Evolutionary conservation across 257 asterid genomes (phyloP), one percentile per base, ranked within the genome.

Genomic region (Nicotiana otophora): DNA sequence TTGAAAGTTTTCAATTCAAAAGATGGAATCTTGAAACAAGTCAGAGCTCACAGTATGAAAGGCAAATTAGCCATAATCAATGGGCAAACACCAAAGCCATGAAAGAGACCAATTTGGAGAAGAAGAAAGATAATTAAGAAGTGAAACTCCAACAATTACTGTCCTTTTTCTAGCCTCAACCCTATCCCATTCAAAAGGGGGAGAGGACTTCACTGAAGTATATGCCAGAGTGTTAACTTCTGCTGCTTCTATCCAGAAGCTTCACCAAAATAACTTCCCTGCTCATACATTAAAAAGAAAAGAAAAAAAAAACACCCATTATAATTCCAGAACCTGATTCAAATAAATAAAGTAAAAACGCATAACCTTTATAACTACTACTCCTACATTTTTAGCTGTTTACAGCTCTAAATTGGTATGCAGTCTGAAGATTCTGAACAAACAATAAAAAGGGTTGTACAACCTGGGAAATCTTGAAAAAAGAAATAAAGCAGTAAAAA

Each of bases 141-240:
- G 53, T 54, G 88, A 87, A 84, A 53, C 81, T 80, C 82, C 87
- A 81, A 84, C 39, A 70, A 84, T 23, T 23, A 23, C 78, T 82
- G 81, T 60, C 70, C 84, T 82, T 28, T 81, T 83, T 33, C 74
- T 64, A 53, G 86, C 63, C 70, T 80, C 83, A 74, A 84, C 83
- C 86, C 75, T 86, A 86, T 36, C 88, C 91, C 93, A 88, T 83
- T 65, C 82, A 86, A 85, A 88, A 67, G 81, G 81, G 75, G 82
- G 58, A 81, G 74, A 86, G 61, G 70, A 12, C 63, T 70, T 83
- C 84, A 84, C 84, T 76, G 42, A 63, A 86, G 90, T 83, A 85
- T 84, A 84, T 89, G 93, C 96, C 96, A 91, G 97, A 89, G 83
- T 89, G 89, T 88, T 70, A 69, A 83, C 81, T 63, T 82, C 88